Evolutionary conservation across 1,284 basidiomycete genomes (phyloP), one percentile per base, ranked within the genome.

Genomic region (Lentinula novae-zelandiae): DNA sequence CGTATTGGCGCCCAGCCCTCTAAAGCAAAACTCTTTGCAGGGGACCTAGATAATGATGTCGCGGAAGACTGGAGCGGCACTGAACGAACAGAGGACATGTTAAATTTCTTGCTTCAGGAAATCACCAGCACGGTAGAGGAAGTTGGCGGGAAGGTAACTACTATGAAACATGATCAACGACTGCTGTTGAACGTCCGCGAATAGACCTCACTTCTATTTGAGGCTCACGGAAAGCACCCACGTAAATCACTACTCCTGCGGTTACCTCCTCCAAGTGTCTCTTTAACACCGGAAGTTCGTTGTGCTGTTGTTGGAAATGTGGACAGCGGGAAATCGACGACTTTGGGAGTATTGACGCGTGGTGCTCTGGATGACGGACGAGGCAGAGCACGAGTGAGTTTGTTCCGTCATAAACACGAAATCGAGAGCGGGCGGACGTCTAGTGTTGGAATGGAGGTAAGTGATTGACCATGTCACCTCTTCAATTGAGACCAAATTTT

Each of bases 351-450:
- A 5, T 74, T 93, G 1, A 92, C 91, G 27, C 78, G 90, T 73
- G 90, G 87, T 87, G 85, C 86, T 1, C 79, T 99, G 60, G 96
- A 99, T 69, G 96, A 99, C 72, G 97, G 96, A 10, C 80, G 97
- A 72, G 96, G 96, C 0, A 87, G 90, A 62, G 96, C 96, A 1
- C 90, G 96, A 56, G 91, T 98, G 7, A 89, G 90, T 2, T 78
- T 99, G 6, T 98, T 98, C 76, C 81, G 96, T 52, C 97, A 99
- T 75, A 98, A 98, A 72, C 96, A 99, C 70, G 96, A 99, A 74
- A 81, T 98, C 64, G 96, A 99, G 77, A 95, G 92, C 9, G 96
- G 97, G 1, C 79, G 97, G 58, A 98, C 96, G 0, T 95, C 92
- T 34, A 94, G 90, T 63, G 93, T 98, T 38, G 96, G 97, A 49